Conservation (phyloP, 805 yeast genomes). For the Cyberlindnera americana region DNA sequence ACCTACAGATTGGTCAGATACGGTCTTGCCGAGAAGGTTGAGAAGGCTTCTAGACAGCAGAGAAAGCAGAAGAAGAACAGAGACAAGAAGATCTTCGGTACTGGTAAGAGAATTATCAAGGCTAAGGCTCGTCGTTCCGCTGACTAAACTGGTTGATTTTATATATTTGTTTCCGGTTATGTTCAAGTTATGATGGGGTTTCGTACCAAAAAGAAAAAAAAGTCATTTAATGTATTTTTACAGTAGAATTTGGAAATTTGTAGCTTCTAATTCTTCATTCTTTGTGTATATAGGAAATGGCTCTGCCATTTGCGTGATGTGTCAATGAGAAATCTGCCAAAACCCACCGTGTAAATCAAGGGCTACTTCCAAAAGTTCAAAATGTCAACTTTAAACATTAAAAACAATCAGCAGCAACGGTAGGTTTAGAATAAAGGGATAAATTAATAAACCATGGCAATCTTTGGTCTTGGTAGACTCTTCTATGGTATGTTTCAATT, state of each 20-base stretch:
- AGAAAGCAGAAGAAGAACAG: conserved; percentile 99
- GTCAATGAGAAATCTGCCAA: too few species aligned
- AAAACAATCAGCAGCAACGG: too few species aligned
- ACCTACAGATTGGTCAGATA: conserved; percentile 98
- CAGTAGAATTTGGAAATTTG: neutral
- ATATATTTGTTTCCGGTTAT: conserved; percentile 4
- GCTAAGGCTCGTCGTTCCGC: conserved; percentile 86
- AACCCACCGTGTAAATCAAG: too few species aligned
- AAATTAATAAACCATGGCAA: too few species aligned
- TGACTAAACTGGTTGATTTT: conserved; percentile 45
- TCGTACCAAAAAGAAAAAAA: conserved; percentile 9
- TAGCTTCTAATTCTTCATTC: too few species aligned
- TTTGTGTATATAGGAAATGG: too few species aligned
- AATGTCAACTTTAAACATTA: neutral
- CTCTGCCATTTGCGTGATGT: too few species aligned
- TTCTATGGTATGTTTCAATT: conserved; percentile 38
- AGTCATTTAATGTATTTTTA: conserved; percentile 13
- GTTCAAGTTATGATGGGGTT: conserved; percentile 8
- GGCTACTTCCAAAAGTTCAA: neutral
- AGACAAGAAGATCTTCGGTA: conserved; percentile 98
- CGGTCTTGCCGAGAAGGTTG: conserved; percentile 95
- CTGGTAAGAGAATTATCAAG: conserved; percentile 93
- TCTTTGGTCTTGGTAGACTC: conserved; percentile 61
- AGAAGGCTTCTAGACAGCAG: conserved; percentile 99
- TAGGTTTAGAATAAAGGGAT: too few species aligned